Evolutionary conservation across 148 eudicot genomes (phyloP), one percentile per base, ranked within the genome.

Genomic region (Gaultheria prostrata): DNA sequence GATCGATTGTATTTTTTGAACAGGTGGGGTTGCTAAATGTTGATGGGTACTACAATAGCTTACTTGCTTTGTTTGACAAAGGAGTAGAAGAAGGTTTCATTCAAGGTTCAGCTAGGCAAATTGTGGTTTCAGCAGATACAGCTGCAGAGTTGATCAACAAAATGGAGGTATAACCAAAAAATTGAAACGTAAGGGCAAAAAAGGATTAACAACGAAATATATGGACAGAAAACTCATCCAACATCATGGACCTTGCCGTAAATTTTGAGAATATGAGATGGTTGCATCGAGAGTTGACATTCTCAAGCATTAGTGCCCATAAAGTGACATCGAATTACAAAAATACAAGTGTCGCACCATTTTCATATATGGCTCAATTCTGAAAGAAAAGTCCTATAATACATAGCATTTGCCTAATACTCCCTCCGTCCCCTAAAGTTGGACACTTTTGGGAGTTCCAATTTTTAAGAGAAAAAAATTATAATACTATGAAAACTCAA

Each of bases 81-180:
- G 97, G 94, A 84, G 97, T 94, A 21, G 95, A 92, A 78, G 97
- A 94, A 79, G 97, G 97, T 61, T 94, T 94, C 91, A 91, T 94
- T 78, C 89, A 89, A 77, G 85, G 80, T 77, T 83, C 90, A 53
- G 97, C 90, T 54, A 93, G 97, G 82, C 63, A 90, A 20, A 93
- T 93, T 35, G 90, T 92, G 72, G 86, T 93, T 79, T 83, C 93
- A 83, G 93, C 95, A 54, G 90, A 90, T 35, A 86, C 93, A 85
- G 85, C 95, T 79, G 83, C 88, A 78, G 93, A 92, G 50, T 86
- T 93, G 74, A 87, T 93, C 85, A 86, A 82, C 77, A 92, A 92
- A 89, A 88, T 93, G 93, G 97, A 93, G 95, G 97, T 63, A 63
- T 59, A 59, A 1, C 18, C n/a, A 21, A n/a, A 63, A 63, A 59